Base-by-base conservation (phyloP, 805 yeast species). In the Nakazawaea molendinolei region DNA sequence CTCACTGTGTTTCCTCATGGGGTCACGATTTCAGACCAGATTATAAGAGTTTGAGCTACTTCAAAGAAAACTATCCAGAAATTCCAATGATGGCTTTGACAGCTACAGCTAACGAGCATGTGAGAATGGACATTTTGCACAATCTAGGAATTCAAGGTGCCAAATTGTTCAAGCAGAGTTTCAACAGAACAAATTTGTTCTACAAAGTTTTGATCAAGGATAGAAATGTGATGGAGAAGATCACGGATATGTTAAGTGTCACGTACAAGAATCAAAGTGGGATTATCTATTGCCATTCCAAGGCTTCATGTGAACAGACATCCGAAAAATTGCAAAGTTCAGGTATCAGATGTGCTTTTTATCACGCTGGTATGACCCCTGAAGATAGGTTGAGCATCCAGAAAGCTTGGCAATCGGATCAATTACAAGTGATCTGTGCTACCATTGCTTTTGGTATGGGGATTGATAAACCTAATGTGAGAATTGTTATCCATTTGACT, bases 361-460 rank as follows among this genome's bases (percentile, higher is more conserved):
- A 92, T 53, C 98, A 92, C 61, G 97, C 97, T 0, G 97, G 97
- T n/a, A 77, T 92, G 92, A 65, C 71, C 8, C 69, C 89, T 0
- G 83, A 82, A 10, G 86, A 80, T 21, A 67, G 97, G 41, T 60
- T 73, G 15, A 44, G 55, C 3, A 76, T 86, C n/a, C 98, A 92
- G 56, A 63, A 63, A 16, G 64, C 60, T 22, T 92, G 98, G 98
- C 98, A 92, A 55, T 52, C 60, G 2, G 80, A 82, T 38, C 54
- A 58, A 15, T 60, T 80, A 16, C 81, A 79, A 51, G 81, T 89
- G 1, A 87, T 92, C 10, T 90, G 97, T 62, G 98, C 98, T 0
- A 92, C 98, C 0, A 83, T 92, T 49, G 98, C 98, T 0, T 92
- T 92, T 67, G 98, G 98, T 19, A 92, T 92, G 98, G 98, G 98